Evolutionary conservation across 257 asterid species (phyloP).

Genomic region (Apocynum venetum): DNA sequence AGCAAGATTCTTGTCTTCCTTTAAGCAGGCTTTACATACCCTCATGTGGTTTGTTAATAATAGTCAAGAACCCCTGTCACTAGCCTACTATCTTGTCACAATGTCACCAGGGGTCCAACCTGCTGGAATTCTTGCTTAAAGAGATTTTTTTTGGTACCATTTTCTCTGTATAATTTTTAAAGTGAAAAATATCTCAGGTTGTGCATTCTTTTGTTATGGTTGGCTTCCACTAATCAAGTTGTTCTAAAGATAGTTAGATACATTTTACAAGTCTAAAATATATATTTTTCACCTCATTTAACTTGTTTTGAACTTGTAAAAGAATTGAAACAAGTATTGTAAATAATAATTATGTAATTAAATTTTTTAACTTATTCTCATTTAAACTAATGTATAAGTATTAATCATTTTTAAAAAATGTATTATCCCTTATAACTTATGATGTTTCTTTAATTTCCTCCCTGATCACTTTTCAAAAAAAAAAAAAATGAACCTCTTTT

Average conservation of each 20-base stretch:
- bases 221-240: not conserved
- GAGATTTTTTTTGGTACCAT: not conserved
- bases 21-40: conserved; percentile 56
- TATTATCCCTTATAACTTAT: too few species aligned
- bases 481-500: too few species aligned
- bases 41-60: conserved; percentile 39
- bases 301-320: too few species aligned
- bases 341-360: too few species aligned
- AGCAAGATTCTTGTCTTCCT: conserved; percentile 77
- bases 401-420: too few species aligned
- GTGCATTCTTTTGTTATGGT: not conserved
- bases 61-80: conserved; percentile 20
- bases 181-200: not conserved
- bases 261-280: too few species aligned
- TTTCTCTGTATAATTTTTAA: not conserved
- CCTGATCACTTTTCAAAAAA: too few species aligned
- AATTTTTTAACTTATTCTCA: too few species aligned
- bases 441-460: too few species aligned
- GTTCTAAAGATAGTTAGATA: not conserved
- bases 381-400: too few species aligned
- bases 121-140: conserved; percentile 9
- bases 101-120: conserved; percentile 16
- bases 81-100: conserved; percentile 5
- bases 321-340: too few species aligned
- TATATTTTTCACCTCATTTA: too few species aligned